Conservation (phyloP, 805 yeast species). For the Vanderwaltozyma tropicalis region DNA sequence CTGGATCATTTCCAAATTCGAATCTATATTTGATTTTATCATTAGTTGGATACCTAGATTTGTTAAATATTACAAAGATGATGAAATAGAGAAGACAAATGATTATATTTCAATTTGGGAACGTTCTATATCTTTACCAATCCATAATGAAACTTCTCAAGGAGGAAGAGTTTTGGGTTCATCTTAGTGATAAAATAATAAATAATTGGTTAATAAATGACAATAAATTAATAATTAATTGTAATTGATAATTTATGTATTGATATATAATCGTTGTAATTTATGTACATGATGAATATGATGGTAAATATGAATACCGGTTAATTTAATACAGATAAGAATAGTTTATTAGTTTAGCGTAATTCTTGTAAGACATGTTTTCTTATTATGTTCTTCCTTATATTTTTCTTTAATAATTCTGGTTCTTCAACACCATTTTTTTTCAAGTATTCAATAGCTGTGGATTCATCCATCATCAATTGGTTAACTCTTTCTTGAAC, state of each 20-base stretch:
- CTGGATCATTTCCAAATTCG: slow-evolving; percentile 52
- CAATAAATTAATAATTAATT: background rate
- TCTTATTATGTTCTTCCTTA: slow-evolving; percentile 62
- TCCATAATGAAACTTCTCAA: slow-evolving; percentile 11
- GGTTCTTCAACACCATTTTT: slow-evolving; percentile 33
- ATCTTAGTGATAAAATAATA: background rate
- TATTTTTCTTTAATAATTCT: slow-evolving; percentile 35
- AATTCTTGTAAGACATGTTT: slow-evolving; percentile 38
- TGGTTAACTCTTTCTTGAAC: slow-evolving; percentile 30
- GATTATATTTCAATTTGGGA: slow-evolving; percentile 22
- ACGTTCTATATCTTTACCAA: slow-evolving; percentile 1
- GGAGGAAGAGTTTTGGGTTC: slow-evolving; percentile 6
- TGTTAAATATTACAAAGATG: slow-evolving; percentile 47
- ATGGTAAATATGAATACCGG: background rate
- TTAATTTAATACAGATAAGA: too few relatives aligned
- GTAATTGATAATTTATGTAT: background rate
- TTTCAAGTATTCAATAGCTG: slow-evolving; percentile 25
- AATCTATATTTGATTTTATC: slow-evolving; percentile 37
- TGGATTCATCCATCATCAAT: slow-evolving; percentile 29
- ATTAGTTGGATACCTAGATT: slow-evolving; percentile 46
- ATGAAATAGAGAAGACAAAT: slow-evolving; percentile 31
- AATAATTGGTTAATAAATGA: too few relatives aligned
- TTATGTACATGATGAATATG: background rate
- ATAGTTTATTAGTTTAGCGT: too few relatives aligned
- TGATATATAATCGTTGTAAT: background rate